Conservation (phyloP, 176 grass and related monocot species). For the Saccharum officinarum region DNA sequence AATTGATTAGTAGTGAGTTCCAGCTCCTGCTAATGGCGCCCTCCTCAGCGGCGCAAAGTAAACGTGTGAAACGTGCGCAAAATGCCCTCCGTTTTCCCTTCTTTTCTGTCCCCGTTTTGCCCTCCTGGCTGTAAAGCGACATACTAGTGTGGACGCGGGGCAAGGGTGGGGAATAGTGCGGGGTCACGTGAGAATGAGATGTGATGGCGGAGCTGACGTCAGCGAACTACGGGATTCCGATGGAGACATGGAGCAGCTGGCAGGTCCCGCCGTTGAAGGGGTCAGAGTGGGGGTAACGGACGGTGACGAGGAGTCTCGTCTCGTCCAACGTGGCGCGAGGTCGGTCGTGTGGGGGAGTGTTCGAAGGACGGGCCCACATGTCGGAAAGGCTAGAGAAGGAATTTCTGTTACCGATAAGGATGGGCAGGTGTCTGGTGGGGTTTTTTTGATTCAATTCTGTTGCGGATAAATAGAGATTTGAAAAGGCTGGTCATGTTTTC, state of each 20-base stretch:
- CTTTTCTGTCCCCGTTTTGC: not conserved
- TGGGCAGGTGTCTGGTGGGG: not conserved
- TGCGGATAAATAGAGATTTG: not conserved
- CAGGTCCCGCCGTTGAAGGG: not conserved
- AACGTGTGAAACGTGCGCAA: constrained; percentile 44
- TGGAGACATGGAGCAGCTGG: not conserved
- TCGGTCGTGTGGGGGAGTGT: not conserved
- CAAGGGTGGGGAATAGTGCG: not conserved
- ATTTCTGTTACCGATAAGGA: constrained; percentile 11
- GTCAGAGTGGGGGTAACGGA: not conserved
- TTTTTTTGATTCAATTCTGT: not conserved
- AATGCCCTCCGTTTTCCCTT: not conserved
- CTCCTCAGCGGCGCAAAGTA: not conserved
- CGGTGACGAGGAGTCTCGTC: not conserved
- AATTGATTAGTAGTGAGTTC: not conserved
- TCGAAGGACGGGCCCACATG: not conserved
- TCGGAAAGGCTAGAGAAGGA: not conserved
- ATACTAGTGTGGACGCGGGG: constrained; percentile 6
- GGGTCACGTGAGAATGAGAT: not conserved
- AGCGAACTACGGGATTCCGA: not conserved
- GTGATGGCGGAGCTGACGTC: constrained; percentile 7
- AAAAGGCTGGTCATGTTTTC: not conserved
- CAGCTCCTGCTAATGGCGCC: not conserved
- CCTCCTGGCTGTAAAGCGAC: constrained; percentile 6
- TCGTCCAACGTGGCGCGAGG: not conserved